Conservation (phyloP, 257 asterid genomes). For the Nemophila menziesii region DNA sequence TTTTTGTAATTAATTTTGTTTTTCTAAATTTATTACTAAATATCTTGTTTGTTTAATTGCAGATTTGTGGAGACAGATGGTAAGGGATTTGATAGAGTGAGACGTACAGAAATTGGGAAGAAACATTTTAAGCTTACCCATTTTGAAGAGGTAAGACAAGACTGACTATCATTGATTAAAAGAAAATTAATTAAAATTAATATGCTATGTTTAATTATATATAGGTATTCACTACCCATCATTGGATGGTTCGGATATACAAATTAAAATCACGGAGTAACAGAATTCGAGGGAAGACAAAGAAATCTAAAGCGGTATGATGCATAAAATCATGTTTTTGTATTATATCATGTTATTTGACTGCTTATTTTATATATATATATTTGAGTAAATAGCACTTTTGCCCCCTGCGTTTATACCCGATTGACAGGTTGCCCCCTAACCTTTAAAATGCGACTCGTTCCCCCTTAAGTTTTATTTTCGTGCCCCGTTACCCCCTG, state of each 20-base stretch:
- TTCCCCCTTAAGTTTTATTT: too few relatives aligned
- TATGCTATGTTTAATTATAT: background rate
- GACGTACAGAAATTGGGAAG: constrained; percentile 96
- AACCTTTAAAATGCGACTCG: too few relatives aligned
- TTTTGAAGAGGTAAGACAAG: constrained; percentile 95
- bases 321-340: too few relatives aligned
- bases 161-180: background rate
- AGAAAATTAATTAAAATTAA: too few relatives aligned
- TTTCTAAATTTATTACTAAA: background rate
- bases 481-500: too few relatives aligned
- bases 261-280: constrained; percentile 75
- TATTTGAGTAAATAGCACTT: too few relatives aligned
- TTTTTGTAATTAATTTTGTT: constrained; percentile 5
- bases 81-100: constrained; percentile 83
- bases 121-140: constrained; percentile 82
- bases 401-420: too few relatives aligned
- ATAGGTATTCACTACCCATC: constrained; percentile 98
- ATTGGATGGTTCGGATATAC: constrained; percentile 97
- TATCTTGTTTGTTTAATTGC: constrained; percentile 15
- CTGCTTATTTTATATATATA: too few relatives aligned
- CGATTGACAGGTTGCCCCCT: too few relatives aligned
- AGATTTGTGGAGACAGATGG: constrained; percentile 98
- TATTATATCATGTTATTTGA: too few relatives aligned
- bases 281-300: constrained; percentile 82
- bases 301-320: constrained; percentile 72